Evolutionary conservation across 129 eudicot genomes (phyloP).

Genomic region (Escallonia herrerae): DNA sequence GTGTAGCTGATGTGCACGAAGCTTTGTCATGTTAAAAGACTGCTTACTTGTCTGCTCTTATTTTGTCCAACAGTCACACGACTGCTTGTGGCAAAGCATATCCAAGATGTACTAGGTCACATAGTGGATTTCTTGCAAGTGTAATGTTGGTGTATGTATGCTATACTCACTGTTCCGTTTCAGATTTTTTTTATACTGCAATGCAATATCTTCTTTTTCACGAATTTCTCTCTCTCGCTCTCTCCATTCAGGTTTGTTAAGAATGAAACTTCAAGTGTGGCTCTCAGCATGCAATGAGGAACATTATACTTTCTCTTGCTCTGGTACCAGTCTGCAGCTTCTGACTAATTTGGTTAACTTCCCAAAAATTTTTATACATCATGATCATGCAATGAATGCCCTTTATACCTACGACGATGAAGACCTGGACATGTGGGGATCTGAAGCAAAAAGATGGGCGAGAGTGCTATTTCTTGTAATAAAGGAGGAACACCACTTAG

Average conservation of each 20-base stretch:
- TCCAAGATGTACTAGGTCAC: no score
- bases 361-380: slow-evolving; percentile 41
- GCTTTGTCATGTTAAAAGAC: no score
- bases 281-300: slow-evolving; percentile 33
- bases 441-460: slow-evolving; percentile 85
- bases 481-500: slow-evolving; percentile 45
- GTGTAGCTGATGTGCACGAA: no score
- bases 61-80: no score
- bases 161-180: neutral
- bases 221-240: neutral
- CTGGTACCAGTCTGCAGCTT: slow-evolving; percentile 22
- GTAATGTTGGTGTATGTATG: neutral
- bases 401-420: slow-evolving; percentile 60
- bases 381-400: slow-evolving; percentile 21
- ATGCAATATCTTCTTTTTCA: neutral
- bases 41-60: no score
- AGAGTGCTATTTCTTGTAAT: slow-evolving; percentile 55
- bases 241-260: slow-evolving; percentile 50
- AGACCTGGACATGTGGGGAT: slow-evolving; percentile 72
- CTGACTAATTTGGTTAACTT: slow-evolving; percentile 49
- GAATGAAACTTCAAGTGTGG: slow-evolving; percentile 60
- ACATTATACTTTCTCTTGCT: slow-evolving; percentile 15
- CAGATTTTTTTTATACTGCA: neutral
- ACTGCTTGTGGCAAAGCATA: no score
- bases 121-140: no score